These are phyloP conservation scores for Alternaria arborescens DNA, from an alignment of 2,329 filamentous ascomycete genomes.

Conservation along the genomic window DNA sequence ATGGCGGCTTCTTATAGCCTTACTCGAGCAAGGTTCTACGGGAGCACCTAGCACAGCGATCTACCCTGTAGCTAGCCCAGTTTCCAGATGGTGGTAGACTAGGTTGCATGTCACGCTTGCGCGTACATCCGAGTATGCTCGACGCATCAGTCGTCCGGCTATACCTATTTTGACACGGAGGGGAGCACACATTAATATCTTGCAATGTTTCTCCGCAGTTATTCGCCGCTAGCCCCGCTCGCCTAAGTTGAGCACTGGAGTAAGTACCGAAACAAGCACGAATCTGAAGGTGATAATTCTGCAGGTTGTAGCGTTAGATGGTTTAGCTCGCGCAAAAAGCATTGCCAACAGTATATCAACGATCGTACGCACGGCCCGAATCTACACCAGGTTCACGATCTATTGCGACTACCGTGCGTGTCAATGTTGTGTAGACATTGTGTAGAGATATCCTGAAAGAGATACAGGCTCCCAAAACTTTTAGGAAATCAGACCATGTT, in stretches of 20 bases:
- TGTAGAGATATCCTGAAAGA: background rate
- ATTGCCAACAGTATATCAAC: background rate
- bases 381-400: background rate
- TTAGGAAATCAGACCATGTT: background rate
- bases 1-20: slow-evolving; percentile 7
- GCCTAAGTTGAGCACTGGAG: background rate
- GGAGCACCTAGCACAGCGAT: slow-evolving; percentile 11
- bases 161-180: slow-evolving; percentile 13
- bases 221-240: background rate
- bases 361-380: background rate
- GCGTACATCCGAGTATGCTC: slow-evolving; percentile 11
- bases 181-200: slow-evolving; percentile 47
- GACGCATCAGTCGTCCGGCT: background rate
- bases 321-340: background rate
- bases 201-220: slow-evolving; percentile 5
- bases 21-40: background rate
- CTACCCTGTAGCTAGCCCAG: background rate
- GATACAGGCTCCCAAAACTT: background rate
- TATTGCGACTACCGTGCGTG: background rate
- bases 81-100: slow-evolving; percentile 3
- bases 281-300: background rate
- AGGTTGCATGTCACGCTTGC: background rate
- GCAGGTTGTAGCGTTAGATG: background rate
- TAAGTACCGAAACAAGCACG: background rate
- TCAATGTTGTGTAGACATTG: background rate